A percentile compares a stretch with the other conserved stretches of the same genome.
Conservation (phyloP, 176 grass and related monocot genomes). For the Chloris gayana region DNA sequence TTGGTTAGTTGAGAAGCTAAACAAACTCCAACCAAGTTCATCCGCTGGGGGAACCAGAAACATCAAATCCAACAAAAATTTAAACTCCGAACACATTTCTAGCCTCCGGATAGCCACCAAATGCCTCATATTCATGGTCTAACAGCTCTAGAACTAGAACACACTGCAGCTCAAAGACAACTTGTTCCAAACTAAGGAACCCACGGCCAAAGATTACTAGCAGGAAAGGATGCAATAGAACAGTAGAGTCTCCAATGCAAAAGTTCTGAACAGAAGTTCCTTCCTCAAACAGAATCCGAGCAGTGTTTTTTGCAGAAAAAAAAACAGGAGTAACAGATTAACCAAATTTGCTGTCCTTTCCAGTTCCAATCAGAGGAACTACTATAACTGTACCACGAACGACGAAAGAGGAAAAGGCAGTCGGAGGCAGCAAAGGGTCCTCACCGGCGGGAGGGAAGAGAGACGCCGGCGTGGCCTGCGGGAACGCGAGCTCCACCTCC, state of each 20-base stretch:
- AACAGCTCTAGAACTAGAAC: not conserved
- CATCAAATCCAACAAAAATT: not conserved
- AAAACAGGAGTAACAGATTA: not conserved
- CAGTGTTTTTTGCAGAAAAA: not conserved
- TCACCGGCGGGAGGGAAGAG: slow-evolving; percentile 65
- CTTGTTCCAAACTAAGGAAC: not conserved
- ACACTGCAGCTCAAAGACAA: not conserved
- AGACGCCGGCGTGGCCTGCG: slow-evolving; percentile 71
- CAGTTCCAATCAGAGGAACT: not conserved
- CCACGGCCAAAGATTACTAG: not conserved
- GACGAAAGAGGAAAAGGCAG: not conserved
- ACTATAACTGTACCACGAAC: not conserved
- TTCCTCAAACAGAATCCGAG: not conserved
- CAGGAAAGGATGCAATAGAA: not conserved
- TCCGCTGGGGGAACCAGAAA: not conserved
- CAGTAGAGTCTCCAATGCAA: not conserved
- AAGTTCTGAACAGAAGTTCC: not conserved
- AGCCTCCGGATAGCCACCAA: not conserved
- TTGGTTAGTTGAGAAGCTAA: not conserved
- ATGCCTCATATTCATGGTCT: not conserved
- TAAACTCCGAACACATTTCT: not conserved
- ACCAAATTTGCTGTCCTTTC: not conserved
- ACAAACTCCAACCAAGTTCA: not conserved
- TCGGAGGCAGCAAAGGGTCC: not conserved
- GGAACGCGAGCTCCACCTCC: slow-evolving; percentile 61